Percentiles rank a stretch among this genome's conserved stretches.
Evolutionary conservation across 768 basidiomycete species (phyloP).

Genomic region (Lactarius sanguifluus): DNA sequence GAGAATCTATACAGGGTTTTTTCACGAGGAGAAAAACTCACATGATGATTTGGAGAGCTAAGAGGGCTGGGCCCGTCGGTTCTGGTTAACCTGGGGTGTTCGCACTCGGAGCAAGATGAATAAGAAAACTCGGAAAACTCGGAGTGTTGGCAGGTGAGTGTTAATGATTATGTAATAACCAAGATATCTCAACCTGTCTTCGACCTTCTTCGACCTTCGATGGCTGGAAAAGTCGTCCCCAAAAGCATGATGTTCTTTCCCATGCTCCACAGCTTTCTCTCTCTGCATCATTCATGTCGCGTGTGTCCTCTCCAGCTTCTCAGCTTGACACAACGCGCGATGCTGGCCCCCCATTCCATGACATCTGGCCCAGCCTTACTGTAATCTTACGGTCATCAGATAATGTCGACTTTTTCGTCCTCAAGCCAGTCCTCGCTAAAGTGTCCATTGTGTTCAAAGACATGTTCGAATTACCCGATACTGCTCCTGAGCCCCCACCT

Average conservation of each 20-base stretch:
- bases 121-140: neutral
- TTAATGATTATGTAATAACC: neutral
- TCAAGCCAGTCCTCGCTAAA: slow-evolving; percentile 22
- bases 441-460: slow-evolving; percentile 24
- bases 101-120: neutral
- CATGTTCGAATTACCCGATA: slow-evolving; percentile 25
- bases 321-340: slow-evolving; percentile 1
- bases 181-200: neutral
- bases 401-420: slow-evolving; percentile 26
- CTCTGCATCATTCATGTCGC: slow-evolving; percentile 8
- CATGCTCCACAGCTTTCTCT: neutral
- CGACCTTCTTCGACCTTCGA: neutral
- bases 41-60: slow-evolving; percentile 1
- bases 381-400: slow-evolving; percentile 28
- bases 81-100: neutral
- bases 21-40: neutral
- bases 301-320: slow-evolving; percentile 1
- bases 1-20: neutral
- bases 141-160: neutral
- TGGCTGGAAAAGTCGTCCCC: neutral
- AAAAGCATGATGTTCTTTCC: neutral
- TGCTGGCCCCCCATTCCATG: slow-evolving; percentile 25
- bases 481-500: neutral
- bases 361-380: slow-evolving; percentile 16
- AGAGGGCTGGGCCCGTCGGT: neutral